Percentiles rank a stretch among this genome's conserved stretches.
These are phyloP conservation scores for Apiotrichum laibachii DNA, from an alignment of 1,284 basidiomycete species.

Conservation along the genomic window DNA sequence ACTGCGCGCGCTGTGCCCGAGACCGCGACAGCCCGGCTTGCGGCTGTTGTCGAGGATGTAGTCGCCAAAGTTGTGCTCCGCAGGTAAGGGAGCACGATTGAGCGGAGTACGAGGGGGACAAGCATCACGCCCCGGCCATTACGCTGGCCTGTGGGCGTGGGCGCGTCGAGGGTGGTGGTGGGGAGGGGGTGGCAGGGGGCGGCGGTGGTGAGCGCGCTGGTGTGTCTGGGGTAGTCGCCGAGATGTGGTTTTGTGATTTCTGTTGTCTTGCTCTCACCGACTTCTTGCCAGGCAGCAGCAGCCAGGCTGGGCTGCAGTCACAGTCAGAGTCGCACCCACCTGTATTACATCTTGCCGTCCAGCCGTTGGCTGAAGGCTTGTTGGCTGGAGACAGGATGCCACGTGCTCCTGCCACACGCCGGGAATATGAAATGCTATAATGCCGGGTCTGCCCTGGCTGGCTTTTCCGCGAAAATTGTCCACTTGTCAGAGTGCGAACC, in stretches of 20 bases:
- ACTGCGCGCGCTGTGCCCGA: background rate
- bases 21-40: background rate
- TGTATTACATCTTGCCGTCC: background rate
- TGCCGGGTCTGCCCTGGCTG: no score
- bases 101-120: slow-evolving; percentile 21
- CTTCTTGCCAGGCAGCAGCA: no score
- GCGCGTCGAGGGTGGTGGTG: background rate
- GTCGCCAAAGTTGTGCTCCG: slow-evolving; percentile 8
- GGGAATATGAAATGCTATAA: background rate
- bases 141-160: slow-evolving; percentile 13
- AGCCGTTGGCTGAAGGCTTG: background rate
- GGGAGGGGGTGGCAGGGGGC: background rate
- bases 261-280: background rate
- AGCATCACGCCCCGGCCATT: slow-evolving; percentile 24
- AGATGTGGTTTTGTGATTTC: background rate
- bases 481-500: no score
- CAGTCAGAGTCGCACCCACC: background rate
- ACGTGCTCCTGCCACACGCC: no score
- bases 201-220: background rate
- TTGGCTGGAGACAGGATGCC: background rate
- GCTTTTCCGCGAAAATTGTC: no score
- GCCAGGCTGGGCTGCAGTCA: no score
- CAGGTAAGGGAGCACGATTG: slow-evolving; percentile 23
- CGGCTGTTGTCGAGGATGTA: background rate
- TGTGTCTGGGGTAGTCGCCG: background rate